Evolutionary conservation across 2,329 filamentous ascomycete genomes (phyloP).

Genomic region (Neocucurbitaria cava): DNA sequence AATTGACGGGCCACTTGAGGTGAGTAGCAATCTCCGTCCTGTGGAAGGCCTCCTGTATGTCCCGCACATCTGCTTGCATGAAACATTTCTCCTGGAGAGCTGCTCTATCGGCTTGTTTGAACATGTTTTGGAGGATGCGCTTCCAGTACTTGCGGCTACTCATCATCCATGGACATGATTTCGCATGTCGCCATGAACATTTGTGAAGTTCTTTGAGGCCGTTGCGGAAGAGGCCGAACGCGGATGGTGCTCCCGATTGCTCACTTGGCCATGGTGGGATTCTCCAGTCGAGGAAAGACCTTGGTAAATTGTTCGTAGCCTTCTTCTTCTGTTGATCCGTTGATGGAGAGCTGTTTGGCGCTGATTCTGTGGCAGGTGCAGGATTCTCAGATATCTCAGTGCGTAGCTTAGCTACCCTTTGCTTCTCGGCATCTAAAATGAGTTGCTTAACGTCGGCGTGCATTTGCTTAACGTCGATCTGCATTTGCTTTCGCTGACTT

Average conservation of each 20-base stretch:
- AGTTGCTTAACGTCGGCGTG: too few relatives aligned
- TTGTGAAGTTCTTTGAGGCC: neutral
- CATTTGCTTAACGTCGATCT: too few relatives aligned
- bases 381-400: too few relatives aligned
- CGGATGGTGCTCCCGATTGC: neutral
- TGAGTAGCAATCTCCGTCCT: neutral
- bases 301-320: neutral
- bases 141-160: neutral
- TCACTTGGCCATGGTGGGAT: neutral
- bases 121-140: neutral
- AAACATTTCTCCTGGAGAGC: neutral
- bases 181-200: neutral
- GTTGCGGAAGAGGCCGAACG: neutral
- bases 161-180: neutral
- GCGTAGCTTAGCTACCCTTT: too few relatives aligned
- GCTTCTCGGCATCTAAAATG: too few relatives aligned
- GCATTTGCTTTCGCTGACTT: too few relatives aligned
- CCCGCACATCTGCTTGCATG: neutral
- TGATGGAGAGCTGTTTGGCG: neutral
- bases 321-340: neutral
- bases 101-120: neutral
- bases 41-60: neutral
- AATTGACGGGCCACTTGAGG: neutral
- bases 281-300: neutral
- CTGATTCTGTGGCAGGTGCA: neutral